These are phyloP conservation scores for Lagenaria siceraria DNA, from an alignment of 306 rosid species.

Conservation along the genomic window DNA sequence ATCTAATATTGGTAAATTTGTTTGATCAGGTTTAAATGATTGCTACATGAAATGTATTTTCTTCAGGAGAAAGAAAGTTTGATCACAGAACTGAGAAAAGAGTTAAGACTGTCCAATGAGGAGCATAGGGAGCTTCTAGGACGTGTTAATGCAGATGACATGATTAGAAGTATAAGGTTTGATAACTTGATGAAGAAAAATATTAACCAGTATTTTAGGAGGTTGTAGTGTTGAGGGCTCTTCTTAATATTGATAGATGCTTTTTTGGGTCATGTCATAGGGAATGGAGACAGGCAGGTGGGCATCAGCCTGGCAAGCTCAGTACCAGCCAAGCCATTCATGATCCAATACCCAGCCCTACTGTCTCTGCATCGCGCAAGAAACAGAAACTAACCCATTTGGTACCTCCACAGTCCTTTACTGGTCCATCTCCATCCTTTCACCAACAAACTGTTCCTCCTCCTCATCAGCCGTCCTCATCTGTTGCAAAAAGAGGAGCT, in stretches of 20 bases:
- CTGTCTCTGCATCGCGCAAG: conserved; percentile 83
- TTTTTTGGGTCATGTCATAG: conserved; percentile 26
- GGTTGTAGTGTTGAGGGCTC: conserved; percentile 1
- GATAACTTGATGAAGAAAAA: conserved; percentile 8
- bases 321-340: conserved; percentile 48
- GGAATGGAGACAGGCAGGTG: conserved; percentile 92
- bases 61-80: conserved; percentile 92
- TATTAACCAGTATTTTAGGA: conserved; percentile 4
- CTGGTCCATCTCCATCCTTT: conserved; percentile 63
- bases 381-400: conserved; percentile 61
- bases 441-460: conserved; percentile 52
- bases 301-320: conserved; percentile 51
- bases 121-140: conserved; percentile 90
- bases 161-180: conserved; percentile 72
- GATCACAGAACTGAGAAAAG: conserved; percentile 84
- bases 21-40: conserved; percentile 44
- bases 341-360: conserved; percentile 72
- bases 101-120: conserved; percentile 82
- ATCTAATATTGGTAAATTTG: conserved; percentile 18
- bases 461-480: conserved; percentile 79
- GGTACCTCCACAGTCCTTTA: conserved; percentile 62
- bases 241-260: conserved; percentile 11
- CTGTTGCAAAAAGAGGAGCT: conserved; percentile 59
- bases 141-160: conserved; percentile 84
- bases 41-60: conserved; percentile 33